Evolutionary conservation across 1,139 yeast genomes (phyloP).

Genomic region (Entelexis paramagnoliae): DNA sequence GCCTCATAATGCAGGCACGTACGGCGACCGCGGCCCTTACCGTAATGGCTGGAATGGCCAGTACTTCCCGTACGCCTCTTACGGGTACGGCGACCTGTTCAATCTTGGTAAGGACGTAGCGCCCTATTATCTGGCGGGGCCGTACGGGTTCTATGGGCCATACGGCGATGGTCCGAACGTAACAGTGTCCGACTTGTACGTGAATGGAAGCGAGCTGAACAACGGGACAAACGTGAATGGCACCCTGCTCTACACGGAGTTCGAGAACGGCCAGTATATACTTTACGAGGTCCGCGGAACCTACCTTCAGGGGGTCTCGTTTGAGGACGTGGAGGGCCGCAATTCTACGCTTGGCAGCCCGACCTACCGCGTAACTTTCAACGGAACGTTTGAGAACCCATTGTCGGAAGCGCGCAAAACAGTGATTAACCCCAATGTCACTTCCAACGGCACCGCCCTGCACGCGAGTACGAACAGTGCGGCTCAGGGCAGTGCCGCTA

Average conservation of each 20-base stretch:
- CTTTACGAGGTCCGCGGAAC: neutral
- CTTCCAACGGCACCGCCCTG: neutral
- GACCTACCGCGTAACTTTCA: neutral
- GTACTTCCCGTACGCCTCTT: conserved; percentile 15
- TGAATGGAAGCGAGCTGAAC: conserved; percentile 1
- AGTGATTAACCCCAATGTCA: neutral
- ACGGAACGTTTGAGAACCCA: neutral
- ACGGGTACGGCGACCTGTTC: conserved; percentile 11
- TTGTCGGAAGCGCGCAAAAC: neutral
- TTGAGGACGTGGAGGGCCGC: neutral
- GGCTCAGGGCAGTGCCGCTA: neutral
- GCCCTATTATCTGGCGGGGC: conserved; percentile 17
- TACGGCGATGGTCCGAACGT: conserved; percentile 2
- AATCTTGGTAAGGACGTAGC: conserved; percentile 2
- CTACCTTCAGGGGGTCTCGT: neutral
- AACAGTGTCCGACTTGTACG: conserved; percentile 8
- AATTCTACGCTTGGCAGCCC: neutral
- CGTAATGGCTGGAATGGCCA: conserved; percentile 18
- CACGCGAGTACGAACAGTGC: neutral
- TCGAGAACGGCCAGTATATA: conserved; percentile 6
- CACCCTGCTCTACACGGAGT: neutral
- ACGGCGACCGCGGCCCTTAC: conserved; percentile 15
- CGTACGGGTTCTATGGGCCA: conserved; percentile 19
- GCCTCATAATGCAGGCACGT: conserved; percentile 6
- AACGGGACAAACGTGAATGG: conserved; percentile 7